Evolutionary conservation across 441 rosid genomes (phyloP).

Genomic region (Populus tomentosa): DNA sequence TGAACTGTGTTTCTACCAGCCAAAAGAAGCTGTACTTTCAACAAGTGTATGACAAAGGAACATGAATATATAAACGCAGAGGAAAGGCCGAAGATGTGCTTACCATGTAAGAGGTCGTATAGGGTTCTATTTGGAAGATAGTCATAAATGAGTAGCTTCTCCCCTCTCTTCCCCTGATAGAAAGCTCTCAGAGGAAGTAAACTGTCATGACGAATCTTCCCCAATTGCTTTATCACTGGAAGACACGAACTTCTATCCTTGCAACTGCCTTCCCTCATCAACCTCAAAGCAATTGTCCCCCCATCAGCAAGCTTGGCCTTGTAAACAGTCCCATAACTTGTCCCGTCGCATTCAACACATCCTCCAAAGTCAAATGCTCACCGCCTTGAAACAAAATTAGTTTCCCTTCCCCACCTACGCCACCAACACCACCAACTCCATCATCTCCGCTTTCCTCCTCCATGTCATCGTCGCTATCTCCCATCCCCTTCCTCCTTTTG

Average conservation of each 20-base stretch:
- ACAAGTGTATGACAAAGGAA: background rate
- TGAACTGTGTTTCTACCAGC: background rate
- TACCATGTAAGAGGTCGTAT: conserved; percentile 85
- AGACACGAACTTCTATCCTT: conserved; percentile 68
- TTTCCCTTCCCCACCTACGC: conserved; percentile 64
- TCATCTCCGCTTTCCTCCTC: conserved; percentile 80
- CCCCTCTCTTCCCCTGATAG: conserved; percentile 95
- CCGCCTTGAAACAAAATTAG: conserved; percentile 89
- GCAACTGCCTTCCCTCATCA: conserved; percentile 91
- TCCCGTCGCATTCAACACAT: conserved; percentile 93
- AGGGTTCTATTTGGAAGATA: conserved; percentile 74
- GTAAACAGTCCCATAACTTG: conserved; percentile 89
- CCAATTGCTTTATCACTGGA: conserved; percentile 72
- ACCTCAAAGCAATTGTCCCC: conserved; percentile 80
- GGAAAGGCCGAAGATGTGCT: background rate
- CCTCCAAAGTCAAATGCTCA: conserved; percentile 87
- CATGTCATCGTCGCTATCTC: conserved; percentile 67
- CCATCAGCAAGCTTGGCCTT: conserved; percentile 95
- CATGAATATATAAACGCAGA: background rate
- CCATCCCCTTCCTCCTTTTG: conserved; percentile 59
- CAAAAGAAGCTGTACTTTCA: background rate
- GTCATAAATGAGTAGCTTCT: conserved; percentile 91
- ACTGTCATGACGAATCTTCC: conserved; percentile 77
- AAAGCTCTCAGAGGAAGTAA: conserved; percentile 91
- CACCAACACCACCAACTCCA: conserved; percentile 37